Evolutionary conservation across 1,139 yeast species (phyloP), one percentile per base, ranked within the genome.

Genomic region (Yamadazyma songkhlaensis): DNA sequence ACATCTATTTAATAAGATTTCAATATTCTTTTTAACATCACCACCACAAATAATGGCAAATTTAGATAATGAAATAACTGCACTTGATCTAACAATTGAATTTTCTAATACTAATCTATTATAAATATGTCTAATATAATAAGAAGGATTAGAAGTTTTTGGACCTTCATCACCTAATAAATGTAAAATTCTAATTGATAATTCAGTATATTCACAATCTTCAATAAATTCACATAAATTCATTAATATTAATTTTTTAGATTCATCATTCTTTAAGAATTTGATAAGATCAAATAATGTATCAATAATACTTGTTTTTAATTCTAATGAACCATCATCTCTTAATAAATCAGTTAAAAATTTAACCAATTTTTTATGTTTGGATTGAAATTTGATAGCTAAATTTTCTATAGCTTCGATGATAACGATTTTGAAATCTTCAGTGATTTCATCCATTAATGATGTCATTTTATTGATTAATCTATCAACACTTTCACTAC

Each of bases 131-230:
- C 99, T 83, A 46, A 92, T 90, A 62, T 88, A 92, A 56, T 87
- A 74, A 3, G 96, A 85, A 39, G 98, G 97, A 49, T 84, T 85
- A 9, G 83, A 54, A 7, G 96, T 84, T 41, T 74, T 67, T 51
- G 98, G 97, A 46, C 98, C 99, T 62, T 89, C 96, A 47, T 84
- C 87, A 54, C 98, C 98, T 48, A 92, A 75, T 49, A 90, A 67
- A 62, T 89, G 96, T 60, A 92, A 75, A 46, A 92, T 84, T 59
- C 97, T 81, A 24, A 90, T 96, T 25, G 95, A 79, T 44, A 92
- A 79, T 62, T 89, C 97, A 28, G 96, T 86, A 66, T 77, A 92
- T 65, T 92, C 99, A 67, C 97, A 92, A 68, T 92, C 99, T 65
- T 94, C 99, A 51, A 92, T 94, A 56, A 89, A 89, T 62, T 92